These are phyloP conservation scores for Trametes sp. DNA, from an alignment of 1,284 basidiomycete species.

Conservation along the genomic window DNA sequence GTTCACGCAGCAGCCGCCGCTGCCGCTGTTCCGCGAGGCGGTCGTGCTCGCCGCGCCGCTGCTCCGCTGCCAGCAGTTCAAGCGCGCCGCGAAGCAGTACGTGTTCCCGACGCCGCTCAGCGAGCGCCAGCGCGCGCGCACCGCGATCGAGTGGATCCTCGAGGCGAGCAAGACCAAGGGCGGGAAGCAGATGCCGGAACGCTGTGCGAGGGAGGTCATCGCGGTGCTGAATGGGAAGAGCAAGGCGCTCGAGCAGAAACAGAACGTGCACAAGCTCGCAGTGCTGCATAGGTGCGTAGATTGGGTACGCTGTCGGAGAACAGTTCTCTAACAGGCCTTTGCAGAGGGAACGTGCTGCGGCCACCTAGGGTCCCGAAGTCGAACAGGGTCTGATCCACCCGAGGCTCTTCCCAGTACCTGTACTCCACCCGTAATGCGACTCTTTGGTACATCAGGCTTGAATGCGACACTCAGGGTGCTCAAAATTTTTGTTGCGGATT, in stretches of 20 bases:
- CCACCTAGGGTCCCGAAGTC: slow-evolving; percentile 28
- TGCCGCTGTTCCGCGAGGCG: slow-evolving; percentile 81
- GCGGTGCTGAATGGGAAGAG: slow-evolving; percentile 64
- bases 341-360: slow-evolving; percentile 26
- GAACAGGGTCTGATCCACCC: slow-evolving; percentile 13
- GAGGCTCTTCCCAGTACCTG: neutral
- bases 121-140: slow-evolving; percentile 78
- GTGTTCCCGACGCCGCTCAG: slow-evolving; percentile 72
- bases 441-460: neutral
- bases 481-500: neutral
- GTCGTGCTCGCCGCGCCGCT: slow-evolving; percentile 72
- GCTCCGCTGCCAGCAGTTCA: slow-evolving; percentile 60
- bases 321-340: neutral
- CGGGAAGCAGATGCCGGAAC: slow-evolving; percentile 65
- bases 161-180: slow-evolving; percentile 59
- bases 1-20: slow-evolving; percentile 75
- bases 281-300: slow-evolving; percentile 81
- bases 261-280: slow-evolving; percentile 71
- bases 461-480: no score
- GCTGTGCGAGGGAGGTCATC: slow-evolving; percentile 80
- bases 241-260: slow-evolving; percentile 62
- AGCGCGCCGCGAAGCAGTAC: slow-evolving; percentile 67
- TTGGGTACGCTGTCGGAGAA: neutral
- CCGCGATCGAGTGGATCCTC: slow-evolving; percentile 74
- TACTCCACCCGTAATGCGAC: neutral